Evolutionary conservation across 257 asterid genomes (phyloP).

Genomic region (Forsythia viridissima): DNA sequence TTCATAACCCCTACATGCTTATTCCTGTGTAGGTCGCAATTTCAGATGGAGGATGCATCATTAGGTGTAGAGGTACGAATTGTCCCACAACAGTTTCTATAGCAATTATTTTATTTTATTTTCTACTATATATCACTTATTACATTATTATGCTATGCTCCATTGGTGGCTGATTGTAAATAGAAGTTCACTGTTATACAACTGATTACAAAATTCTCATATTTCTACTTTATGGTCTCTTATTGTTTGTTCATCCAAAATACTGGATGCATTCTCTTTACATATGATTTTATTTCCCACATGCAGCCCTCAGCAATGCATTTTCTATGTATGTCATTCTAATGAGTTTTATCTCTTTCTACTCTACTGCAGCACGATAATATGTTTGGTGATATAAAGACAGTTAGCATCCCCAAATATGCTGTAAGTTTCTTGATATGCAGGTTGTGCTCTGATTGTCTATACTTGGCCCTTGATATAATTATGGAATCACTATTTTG

Average conservation of each 20-base stretch:
- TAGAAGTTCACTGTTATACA: neutral
- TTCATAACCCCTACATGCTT: slow-evolving; percentile 16
- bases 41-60: slow-evolving; percentile 27
- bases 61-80: slow-evolving; percentile 42
- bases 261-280: slow-evolving; percentile 1
- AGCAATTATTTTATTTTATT: neutral
- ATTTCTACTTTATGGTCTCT: slow-evolving; percentile 4
- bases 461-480: neutral
- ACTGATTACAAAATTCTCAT: neutral
- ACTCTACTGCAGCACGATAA: slow-evolving; percentile 49
- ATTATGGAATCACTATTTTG: neutral
- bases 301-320: neutral
- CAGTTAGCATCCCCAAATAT: slow-evolving; percentile 62
- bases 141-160: slow-evolving; percentile 2
- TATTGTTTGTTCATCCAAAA: neutral
- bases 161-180: neutral
- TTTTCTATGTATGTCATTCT: neutral
- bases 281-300: neutral
- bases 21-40: slow-evolving; percentile 33
- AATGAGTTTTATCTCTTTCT: slow-evolving; percentile 12
- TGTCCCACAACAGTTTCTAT: slow-evolving; percentile 11
- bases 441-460: slow-evolving; percentile 7
- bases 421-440: slow-evolving; percentile 63
- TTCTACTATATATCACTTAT: neutral
- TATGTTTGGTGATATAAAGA: slow-evolving; percentile 40